These are phyloP conservation scores for Umbelopsis isabellina DNA, from an alignment of 192 early-diverging fungal genomes.

Conservation along the genomic window DNA sequence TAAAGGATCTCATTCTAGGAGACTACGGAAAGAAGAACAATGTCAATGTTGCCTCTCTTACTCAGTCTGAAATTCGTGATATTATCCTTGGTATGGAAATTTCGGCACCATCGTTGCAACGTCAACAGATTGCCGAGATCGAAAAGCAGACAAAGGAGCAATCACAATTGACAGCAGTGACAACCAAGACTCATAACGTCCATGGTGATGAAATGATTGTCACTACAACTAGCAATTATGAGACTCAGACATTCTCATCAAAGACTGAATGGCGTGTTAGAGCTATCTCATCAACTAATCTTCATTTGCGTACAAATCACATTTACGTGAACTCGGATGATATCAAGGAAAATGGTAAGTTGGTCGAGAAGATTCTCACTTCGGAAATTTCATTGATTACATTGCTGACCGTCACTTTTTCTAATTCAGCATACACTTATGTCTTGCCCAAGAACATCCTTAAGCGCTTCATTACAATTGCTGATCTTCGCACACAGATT, in stretches of 20 bases:
- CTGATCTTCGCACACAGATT: slow-evolving; percentile 95
- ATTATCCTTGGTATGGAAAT: slow-evolving; percentile 99
- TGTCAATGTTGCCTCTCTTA: slow-evolving; percentile 96
- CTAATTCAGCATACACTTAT: slow-evolving; percentile 74
- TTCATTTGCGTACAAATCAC: slow-evolving; percentile 94
- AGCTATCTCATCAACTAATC: slow-evolving; percentile 95
- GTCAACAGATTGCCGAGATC: slow-evolving; percentile 97
- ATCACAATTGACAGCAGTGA: slow-evolving; percentile 92
- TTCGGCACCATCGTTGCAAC: slow-evolving; percentile 91
- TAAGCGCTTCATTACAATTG: slow-evolving; percentile 93
- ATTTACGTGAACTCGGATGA: slow-evolving; percentile 97
- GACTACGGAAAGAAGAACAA: slow-evolving; percentile 99
- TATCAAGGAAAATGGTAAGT: slow-evolving; percentile 83
- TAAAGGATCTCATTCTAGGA: slow-evolving; percentile 97
- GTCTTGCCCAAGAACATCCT: slow-evolving; percentile 98
- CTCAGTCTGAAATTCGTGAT: slow-evolving; percentile 96
- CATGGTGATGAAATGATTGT: slow-evolving; percentile 98
- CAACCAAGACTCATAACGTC: slow-evolving; percentile 95
- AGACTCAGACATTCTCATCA: slow-evolving; percentile 95
- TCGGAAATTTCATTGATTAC: background rate
- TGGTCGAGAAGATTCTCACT: background rate
- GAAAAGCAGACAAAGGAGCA: slow-evolving; percentile 95
- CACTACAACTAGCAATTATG: slow-evolving; percentile 97
- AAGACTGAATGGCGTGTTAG: slow-evolving; percentile 99
- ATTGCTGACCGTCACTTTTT: background rate